Conservation (phyloP, 306 rosid species). For the Gastrolobium bilobum region DNA sequence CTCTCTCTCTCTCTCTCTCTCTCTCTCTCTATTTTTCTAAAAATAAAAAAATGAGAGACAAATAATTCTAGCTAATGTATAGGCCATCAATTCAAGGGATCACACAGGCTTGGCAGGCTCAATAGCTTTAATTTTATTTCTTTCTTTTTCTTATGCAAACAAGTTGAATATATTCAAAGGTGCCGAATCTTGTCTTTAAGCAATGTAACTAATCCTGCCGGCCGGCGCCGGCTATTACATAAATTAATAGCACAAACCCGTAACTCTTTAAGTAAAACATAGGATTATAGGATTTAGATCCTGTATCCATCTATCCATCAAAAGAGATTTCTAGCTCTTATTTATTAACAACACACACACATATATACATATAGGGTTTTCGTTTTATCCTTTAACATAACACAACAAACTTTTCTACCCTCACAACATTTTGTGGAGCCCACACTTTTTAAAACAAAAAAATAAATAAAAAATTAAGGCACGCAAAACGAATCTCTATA, state of each 20-base stretch:
- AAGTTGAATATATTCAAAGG: conserved; percentile 38
- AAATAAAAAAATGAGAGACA: no score
- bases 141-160: neutral
- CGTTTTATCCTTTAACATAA: no score
- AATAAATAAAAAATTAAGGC: no score
- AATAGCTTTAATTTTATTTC: neutral
- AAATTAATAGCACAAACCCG: neutral
- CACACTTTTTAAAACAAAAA: no score
- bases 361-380: no score
- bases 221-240: neutral
- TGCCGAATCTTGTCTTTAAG: conserved; percentile 18
- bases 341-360: neutral
- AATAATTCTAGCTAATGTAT: neutral
- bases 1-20: neutral
- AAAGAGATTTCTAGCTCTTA: neutral
- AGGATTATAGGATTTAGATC: neutral
- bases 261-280: conserved; percentile 8
- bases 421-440: no score
- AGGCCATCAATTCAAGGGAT: neutral
- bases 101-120: neutral
- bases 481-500: no score
- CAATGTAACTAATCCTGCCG: conserved; percentile 16
- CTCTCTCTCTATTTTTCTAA: no score
- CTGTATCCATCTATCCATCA: neutral
- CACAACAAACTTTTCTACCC: no score